Conservation (phyloP, 2,329 filamentous ascomycete genomes). For the Diplodia seriata region DNA sequence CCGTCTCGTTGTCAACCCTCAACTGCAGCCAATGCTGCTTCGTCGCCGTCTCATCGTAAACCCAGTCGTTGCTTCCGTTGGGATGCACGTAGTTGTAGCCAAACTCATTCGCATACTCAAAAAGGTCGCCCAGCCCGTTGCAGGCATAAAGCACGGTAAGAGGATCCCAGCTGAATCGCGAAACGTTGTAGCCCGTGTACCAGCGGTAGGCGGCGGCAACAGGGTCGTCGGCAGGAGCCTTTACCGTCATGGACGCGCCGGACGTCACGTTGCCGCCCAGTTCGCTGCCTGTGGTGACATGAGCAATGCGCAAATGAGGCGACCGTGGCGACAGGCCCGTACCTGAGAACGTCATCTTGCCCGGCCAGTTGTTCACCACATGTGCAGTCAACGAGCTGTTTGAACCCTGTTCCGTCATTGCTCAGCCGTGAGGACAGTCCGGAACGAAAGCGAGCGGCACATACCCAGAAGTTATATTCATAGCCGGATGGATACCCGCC, state of each 20-base stretch:
- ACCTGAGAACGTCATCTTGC: conserved; percentile 46
- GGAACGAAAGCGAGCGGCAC: neutral
- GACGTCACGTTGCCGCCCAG: conserved; percentile 53
- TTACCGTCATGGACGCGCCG: conserved; percentile 47
- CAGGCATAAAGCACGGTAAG: conserved; percentile 39
- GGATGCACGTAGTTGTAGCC: conserved; percentile 53
- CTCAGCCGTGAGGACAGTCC: neutral
- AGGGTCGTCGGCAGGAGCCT: conserved; percentile 36
- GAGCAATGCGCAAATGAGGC: conserved; percentile 4
- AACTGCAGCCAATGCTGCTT: conserved; percentile 54
- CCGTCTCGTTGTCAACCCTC: conserved; percentile 42
- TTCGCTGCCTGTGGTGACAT: conserved; percentile 48
- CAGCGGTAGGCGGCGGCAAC: conserved; percentile 38
- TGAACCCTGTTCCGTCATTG: conserved; percentile 38
- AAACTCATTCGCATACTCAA: conserved; percentile 46
- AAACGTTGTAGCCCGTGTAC: conserved; percentile 39
- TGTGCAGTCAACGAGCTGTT: conserved; percentile 50
- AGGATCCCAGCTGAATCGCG: conserved; percentile 40
- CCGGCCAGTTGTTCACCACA: conserved; percentile 57
- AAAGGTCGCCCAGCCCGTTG: conserved; percentile 44
- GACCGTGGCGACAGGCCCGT: neutral
- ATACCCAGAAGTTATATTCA: conserved; percentile 58
- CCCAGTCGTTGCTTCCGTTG: conserved; percentile 56
- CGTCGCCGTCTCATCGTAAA: conserved; percentile 45
- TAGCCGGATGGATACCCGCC: conserved; percentile 57